phyloP scores from a whole-genome alignment of 768 basidiomycete genomes.

The Amanita molliuscula region DNA sequence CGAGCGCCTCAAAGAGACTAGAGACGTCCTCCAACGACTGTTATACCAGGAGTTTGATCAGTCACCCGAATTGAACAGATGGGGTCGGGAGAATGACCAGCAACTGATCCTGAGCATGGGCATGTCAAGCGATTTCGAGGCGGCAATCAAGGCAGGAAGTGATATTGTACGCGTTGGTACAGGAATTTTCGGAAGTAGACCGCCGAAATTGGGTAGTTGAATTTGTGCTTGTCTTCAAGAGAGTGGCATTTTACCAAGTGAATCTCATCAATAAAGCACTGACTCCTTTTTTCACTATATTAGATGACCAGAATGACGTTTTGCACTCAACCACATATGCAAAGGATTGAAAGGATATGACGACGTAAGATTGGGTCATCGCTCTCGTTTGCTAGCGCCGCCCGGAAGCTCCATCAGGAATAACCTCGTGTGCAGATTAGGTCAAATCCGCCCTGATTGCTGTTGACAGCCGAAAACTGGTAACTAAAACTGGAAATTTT shows the following conservation, averaged over 20 bases:
- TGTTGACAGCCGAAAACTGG: too few species aligned
- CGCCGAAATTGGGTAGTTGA: constrained; percentile 29
- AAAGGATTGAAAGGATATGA: too few species aligned
- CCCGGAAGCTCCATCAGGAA: too few species aligned
- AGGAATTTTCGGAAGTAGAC: constrained; percentile 74
- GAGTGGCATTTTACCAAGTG: not conserved
- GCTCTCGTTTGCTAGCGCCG: too few species aligned
- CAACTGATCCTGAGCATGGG: constrained; percentile 78
- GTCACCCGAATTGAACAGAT: constrained; percentile 15
- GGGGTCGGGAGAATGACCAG: constrained; percentile 41
- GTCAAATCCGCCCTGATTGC: too few species aligned
- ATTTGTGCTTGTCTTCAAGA: not conserved
- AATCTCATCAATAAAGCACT: too few species aligned
- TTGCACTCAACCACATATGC: too few species aligned
- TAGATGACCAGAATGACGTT: too few species aligned
- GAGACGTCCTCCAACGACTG: constrained; percentile 42
- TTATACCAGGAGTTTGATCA: constrained; percentile 22
- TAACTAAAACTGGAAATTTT: too few species aligned
- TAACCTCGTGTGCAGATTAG: too few species aligned
- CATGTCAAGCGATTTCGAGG: constrained; percentile 92
- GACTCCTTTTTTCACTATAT: too few species aligned
- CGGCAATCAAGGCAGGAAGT: constrained; percentile 75
- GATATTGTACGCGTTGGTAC: constrained; percentile 89
- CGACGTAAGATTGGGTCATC: too few species aligned
- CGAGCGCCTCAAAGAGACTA: constrained; percentile 49